These are phyloP conservation scores for Talaromyces sp. DNA, from an alignment of 2,329 filamentous ascomycete genomes.

Conservation along the genomic window DNA sequence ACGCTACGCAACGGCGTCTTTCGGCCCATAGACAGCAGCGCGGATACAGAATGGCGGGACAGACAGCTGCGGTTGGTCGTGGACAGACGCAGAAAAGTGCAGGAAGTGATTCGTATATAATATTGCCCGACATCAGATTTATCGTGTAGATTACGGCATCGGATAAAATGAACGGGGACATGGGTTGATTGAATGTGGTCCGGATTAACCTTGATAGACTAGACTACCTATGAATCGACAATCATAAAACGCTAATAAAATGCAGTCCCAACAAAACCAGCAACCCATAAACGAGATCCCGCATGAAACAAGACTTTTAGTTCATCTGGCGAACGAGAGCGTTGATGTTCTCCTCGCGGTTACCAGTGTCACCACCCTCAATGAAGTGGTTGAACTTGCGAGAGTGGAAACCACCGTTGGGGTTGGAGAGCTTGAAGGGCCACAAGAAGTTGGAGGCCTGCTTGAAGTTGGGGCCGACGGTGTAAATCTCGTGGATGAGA, in stretches of 20 bases:
- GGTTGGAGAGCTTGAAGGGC: conserved; percentile 99
- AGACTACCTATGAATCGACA: conserved; percentile 24
- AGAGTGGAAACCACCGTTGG: conserved; percentile 89
- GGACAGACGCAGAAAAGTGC: conserved; percentile 57
- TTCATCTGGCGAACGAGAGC: conserved; percentile 96
- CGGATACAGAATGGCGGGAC: conserved; percentile 39
- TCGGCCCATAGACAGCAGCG: conserved; percentile 24
- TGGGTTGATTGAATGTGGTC: conserved; percentile 37
- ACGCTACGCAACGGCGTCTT: conserved; percentile 58
- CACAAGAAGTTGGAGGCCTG: conserved; percentile 98
- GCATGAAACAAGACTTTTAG: conserved; percentile 45
- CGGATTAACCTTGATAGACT: conserved; percentile 28
- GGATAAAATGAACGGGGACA: conserved; percentile 6
- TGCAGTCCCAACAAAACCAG: conserved; percentile 30
- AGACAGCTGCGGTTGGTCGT: conserved; percentile 62
- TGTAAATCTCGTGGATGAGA: conserved; percentile 98
- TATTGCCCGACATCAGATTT: too few species aligned
- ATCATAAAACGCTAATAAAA: conserved; percentile 33
- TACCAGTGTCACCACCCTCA: conserved; percentile 96
- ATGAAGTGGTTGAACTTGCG: conserved; percentile 99
- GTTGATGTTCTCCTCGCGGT: conserved; percentile 99
- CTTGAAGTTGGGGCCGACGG: conserved; percentile 99
- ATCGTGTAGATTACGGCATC: too few species aligned
- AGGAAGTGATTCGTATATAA: conserved; percentile 41
- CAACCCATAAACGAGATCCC: conserved; percentile 36